phyloP scores from a whole-genome alignment of 169 alveolate genomes.

The Neospora caninum region DNA sequence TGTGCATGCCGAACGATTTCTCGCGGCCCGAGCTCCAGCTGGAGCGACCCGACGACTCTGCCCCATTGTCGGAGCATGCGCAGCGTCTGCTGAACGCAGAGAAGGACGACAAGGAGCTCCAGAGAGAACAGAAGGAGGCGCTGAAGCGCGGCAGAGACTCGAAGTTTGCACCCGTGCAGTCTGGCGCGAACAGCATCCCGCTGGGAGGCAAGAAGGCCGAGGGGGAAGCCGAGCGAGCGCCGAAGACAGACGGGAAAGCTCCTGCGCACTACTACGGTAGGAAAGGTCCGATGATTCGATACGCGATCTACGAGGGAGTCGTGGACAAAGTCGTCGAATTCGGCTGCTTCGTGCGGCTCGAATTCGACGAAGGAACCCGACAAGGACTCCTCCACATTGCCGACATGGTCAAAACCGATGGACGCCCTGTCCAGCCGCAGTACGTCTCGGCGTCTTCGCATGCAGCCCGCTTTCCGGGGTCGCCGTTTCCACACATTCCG shows the following conservation, averaged over 20 bases:
- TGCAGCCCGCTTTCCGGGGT: not conserved
- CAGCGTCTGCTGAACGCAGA: constrained; percentile 62
- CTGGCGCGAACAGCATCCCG: constrained; percentile 61
- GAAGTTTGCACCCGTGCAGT: not conserved
- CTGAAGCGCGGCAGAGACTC: constrained; percentile 30
- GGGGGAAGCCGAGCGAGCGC: not conserved
- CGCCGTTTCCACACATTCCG: not conserved
- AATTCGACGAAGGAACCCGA: constrained; percentile 72
- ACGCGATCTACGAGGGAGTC: constrained; percentile 76
- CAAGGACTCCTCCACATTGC: constrained; percentile 84
- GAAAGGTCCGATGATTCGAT: constrained; percentile 60
- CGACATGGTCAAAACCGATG: constrained; percentile 71
- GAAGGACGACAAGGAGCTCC: constrained; percentile 66
- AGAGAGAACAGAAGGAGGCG: constrained; percentile 63
- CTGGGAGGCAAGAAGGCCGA: constrained; percentile 32
- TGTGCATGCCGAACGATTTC: constrained; percentile 59
- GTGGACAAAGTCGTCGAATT: constrained; percentile 78
- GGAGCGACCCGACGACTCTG: constrained; percentile 63
- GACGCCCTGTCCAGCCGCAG: constrained; percentile 45
- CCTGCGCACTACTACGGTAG: constrained; percentile 39
- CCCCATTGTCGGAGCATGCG: constrained; percentile 47
- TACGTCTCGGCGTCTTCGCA: not conserved
- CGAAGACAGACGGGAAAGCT: not conserved
- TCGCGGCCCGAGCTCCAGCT: constrained; percentile 66
- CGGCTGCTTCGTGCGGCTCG: constrained; percentile 81